Evolutionary conservation across 2,329 filamentous ascomycete species (phyloP).

Genomic region (Beauveria brongniartii): DNA sequence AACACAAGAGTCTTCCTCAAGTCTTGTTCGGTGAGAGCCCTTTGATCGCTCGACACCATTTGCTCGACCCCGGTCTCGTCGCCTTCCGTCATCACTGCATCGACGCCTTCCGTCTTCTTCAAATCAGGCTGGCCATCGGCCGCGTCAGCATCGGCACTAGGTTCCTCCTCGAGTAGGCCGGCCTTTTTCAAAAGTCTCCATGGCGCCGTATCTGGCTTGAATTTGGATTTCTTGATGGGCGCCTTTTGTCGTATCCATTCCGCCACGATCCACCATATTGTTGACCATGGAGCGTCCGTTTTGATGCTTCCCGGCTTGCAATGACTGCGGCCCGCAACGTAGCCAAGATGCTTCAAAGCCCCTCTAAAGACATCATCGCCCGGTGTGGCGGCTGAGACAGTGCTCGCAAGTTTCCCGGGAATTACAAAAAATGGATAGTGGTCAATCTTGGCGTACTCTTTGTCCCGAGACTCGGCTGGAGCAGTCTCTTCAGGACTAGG

Average conservation of each 20-base stretch:
- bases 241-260: conserved; percentile 81
- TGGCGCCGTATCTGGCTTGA: conserved; percentile 64
- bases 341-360: conserved; percentile 73
- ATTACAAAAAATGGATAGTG: conserved; percentile 80
- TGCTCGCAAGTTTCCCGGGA: conserved; percentile 64
- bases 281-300: conserved; percentile 84
- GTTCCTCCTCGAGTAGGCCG: conserved; percentile 30
- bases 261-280: conserved; percentile 87
- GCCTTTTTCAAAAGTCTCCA: conserved; percentile 53
- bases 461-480: conserved; percentile 31
- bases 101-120: conserved; percentile 34
- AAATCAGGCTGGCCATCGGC: conserved; percentile 19
- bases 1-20: conserved; percentile 59
- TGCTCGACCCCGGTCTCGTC: conserved; percentile 13
- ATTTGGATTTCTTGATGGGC: conserved; percentile 64
- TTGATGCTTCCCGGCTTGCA: conserved; percentile 85
- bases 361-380: conserved; percentile 73
- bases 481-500: conserved; percentile 28
- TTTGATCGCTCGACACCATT: conserved; percentile 16
- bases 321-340: conserved; percentile 76
- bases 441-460: conserved; percentile 58
- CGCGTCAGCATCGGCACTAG: conserved; percentile 15
- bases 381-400: conserved; percentile 72
- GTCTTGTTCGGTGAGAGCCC: conserved; percentile 22
- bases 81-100: conserved; percentile 13